Base-by-base conservation (phyloP, 306 rosid genomes). In the Inga oerstediana region DNA sequence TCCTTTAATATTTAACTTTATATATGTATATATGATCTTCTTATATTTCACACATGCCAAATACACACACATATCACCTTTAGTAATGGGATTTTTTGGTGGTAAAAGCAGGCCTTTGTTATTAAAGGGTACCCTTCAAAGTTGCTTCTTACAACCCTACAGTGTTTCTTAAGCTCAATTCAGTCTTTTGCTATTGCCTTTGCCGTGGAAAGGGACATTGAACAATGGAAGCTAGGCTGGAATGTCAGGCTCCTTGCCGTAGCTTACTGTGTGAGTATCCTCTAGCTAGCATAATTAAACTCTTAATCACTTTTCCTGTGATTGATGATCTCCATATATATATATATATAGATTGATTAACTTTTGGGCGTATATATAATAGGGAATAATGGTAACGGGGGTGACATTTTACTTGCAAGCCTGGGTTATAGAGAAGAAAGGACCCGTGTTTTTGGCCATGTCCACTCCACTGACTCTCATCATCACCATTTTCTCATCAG, bases 381-480 rank as follows among this genome's bases (percentile, higher is more conserved):
- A 95, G 98, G 98, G 97, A 69, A 69, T 95, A 46, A 75, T 95
- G 79, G 98, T 93, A 81, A 89, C 95, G 48, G 98, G 93, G 22
- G 87, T 93, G 20, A 88, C 98, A 15, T 95, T 86, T 80, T 90
- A 87, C 85, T 83, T 91, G 65, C 98, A 95, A 93, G 82, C 98
- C 48, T 95, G 97, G 93, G 90, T 93, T 2, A 87, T 93, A 75
- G 95, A 93, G 89, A 94, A 91, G 83, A 91, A 90, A 85, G 97
- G 97, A 32, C 93, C 98, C 0, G 97, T 95, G 79, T 95, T 91
- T 82, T 86, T 93, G 4, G 92, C 97, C 76, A 95, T 93, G 97
- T 92, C 93, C 22, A 91, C 93, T 17, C 97, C 98, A 14, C 56
- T 93, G 64, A 78, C 91, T 69, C 80, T 95, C 0, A 65, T 91